Evolutionary conservation across 1,139 yeast genomes (phyloP).

Genomic region (Saccharomyces hybrid): DNA sequence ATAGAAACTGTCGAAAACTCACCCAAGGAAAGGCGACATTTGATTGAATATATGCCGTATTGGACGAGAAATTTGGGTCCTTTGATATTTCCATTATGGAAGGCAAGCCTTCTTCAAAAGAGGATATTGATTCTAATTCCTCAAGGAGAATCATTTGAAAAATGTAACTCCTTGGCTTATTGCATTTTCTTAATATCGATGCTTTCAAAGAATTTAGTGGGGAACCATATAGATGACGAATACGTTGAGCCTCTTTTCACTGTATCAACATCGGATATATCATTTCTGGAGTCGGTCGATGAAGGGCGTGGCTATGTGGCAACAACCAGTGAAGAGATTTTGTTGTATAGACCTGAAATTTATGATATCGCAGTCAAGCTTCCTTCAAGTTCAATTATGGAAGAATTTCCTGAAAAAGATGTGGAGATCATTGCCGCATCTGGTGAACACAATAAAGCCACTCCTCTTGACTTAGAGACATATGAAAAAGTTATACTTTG

Average conservation of each 20-base stretch:
- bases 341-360: constrained; percentile 46
- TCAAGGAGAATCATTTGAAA: constrained; percentile 34
- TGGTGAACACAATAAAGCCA: constrained; percentile 27
- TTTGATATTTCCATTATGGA: constrained; percentile 61
- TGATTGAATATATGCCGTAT: constrained; percentile 22
- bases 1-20: neutral
- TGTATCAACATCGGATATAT: constrained; percentile 42
- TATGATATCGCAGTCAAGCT: constrained; percentile 46
- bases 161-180: constrained; percentile 42
- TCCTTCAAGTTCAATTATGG: constrained; percentile 29
- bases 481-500: constrained; percentile 13
- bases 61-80: constrained; percentile 52
- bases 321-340: constrained; percentile 63
- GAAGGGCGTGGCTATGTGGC: constrained; percentile 44
- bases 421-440: neutral
- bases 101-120: constrained; percentile 55
- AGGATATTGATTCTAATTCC: constrained; percentile 52
- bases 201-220: neutral
- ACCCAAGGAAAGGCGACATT: constrained; percentile 11
- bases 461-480: constrained; percentile 33
- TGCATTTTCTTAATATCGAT: constrained; percentile 30
- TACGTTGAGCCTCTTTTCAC: constrained; percentile 51
- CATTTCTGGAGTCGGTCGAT: constrained; percentile 12
- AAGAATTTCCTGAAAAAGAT: constrained; percentile 6
- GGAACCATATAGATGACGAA: constrained; percentile 12